phyloP scores from a whole-genome alignment of 2,329 filamentous ascomycete genomes.

The Ophiostoma montium region DNA sequence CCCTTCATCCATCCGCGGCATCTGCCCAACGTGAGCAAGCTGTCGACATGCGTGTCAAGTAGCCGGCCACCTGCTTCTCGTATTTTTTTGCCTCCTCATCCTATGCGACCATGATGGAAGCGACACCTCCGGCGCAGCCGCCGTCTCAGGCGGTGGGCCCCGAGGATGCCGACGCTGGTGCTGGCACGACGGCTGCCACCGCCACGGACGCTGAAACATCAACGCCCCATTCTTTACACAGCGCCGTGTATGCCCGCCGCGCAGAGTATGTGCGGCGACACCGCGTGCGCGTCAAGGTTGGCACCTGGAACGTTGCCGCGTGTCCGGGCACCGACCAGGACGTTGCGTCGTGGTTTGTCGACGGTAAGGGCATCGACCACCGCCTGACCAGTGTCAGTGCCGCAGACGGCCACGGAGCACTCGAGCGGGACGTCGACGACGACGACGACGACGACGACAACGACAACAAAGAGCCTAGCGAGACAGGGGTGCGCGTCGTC shows the following conservation, averaged over 20 bases:
- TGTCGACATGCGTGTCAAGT: too few species aligned
- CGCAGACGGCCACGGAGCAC: constrained; percentile 25
- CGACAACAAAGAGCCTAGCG: constrained; percentile 15
- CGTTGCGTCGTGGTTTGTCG: constrained; percentile 75
- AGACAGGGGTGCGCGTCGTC: constrained; percentile 29
- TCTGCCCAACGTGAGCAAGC: too few species aligned
- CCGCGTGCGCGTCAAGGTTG: constrained; percentile 72
- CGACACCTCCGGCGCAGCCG: background rate
- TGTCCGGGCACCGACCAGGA: constrained; percentile 78
- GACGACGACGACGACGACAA: constrained; percentile 26
- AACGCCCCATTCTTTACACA: constrained; percentile 44
- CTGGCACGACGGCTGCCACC: too few species aligned
- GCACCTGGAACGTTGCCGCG: constrained; percentile 88
- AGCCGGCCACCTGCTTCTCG: background rate
- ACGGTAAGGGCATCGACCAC: constrained; percentile 56
- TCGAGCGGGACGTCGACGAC: constrained; percentile 28
- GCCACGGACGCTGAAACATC: constrained; percentile 4
- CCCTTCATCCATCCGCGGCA: too few species aligned
- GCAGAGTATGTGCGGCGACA: constrained; percentile 66
- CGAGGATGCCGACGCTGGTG: constrained; percentile 27
- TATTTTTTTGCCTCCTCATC: background rate
- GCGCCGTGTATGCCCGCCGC: constrained; percentile 55
- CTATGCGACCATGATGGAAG: background rate
- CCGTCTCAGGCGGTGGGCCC: constrained; percentile 22
- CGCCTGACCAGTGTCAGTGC: constrained; percentile 43